A percentile compares a stretch with the other conserved stretches of the same genome.
Evolutionary conservation across 2,329 filamentous ascomycete species (phyloP).

Genomic region (Hypoxylon sp.): DNA sequence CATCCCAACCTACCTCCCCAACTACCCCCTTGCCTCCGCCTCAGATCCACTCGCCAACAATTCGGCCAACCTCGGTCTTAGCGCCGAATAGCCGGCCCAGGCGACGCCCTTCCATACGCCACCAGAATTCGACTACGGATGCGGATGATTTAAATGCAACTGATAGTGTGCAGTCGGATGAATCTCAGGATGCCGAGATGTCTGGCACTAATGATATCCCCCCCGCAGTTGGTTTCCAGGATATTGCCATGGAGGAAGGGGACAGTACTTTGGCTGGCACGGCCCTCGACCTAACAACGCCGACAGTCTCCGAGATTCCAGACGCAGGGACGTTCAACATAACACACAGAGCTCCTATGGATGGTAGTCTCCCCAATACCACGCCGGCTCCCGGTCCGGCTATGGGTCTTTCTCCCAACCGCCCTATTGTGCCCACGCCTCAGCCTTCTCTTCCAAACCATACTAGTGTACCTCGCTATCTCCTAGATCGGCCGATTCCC

Average conservation of each 20-base stretch:
- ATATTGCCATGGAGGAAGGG: constrained; percentile 83
- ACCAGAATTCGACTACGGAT: constrained; percentile 91
- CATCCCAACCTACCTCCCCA: constrained; percentile 92
- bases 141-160: constrained; percentile 83
- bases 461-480: constrained; percentile 82
- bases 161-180: constrained; percentile 86
- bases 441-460: constrained; percentile 78
- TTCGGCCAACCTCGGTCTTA: constrained; percentile 67
- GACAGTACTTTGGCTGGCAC: constrained; percentile 84
- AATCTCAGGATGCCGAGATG: constrained; percentile 81
- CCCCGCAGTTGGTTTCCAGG: constrained; percentile 86
- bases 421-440: constrained; percentile 78
- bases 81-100: constrained; percentile 70
- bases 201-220: constrained; percentile 85
- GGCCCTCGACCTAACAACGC: constrained; percentile 80
- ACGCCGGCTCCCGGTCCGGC: constrained; percentile 75
- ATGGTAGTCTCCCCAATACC: constrained; percentile 86
- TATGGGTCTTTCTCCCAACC: constrained; percentile 81
- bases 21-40: constrained; percentile 84
- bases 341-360: constrained; percentile 85
- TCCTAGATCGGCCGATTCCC: constrained; percentile 79
- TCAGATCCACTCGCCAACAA: constrained; percentile 70
- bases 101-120: constrained; percentile 86
- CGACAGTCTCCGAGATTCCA: constrained; percentile 85
- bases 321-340: constrained; percentile 95